Evolutionary conservation across 2,329 filamentous ascomycete species (phyloP), one percentile per base, ranked within the genome.

Genomic region (Aspergillus jensenii): DNA sequence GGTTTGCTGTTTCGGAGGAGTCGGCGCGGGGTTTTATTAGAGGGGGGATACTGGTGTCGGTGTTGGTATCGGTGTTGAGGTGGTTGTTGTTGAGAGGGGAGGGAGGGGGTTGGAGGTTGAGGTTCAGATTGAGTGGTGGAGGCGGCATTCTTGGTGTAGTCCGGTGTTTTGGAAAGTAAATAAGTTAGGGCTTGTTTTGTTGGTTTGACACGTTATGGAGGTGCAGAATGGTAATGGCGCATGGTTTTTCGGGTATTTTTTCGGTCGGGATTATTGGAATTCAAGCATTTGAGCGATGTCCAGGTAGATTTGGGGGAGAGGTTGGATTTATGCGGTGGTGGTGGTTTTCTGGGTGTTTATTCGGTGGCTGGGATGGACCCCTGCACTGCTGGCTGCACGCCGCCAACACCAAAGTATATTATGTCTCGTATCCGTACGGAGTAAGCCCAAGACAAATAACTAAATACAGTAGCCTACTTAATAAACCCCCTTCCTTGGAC

Each of bases 61-160:
- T 41, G 27, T 37, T 7, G 21, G 2, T 43, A 15, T 37, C 41
- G 33, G 14, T 40, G 27, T 5, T 11, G 43, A 39, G 3, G 33
- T 2, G 5, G 21, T n/a, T 7, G 31, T 15, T 39, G 47, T 25
- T 2, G 23, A 25, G 23, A 2, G 25, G 25, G 3, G 25, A 39
- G 11, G 41, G 31, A 83, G 80, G 1, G 86, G 85, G 63, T 88
- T 86, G 59, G 84, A 76, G 63, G 76, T 48, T 43, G 40, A 41
- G 49, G n/a, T 43, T 47, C 41, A 23, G 54, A 14, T 51, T 40
- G 21, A 40, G 33, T 27, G 55, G 55, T 43, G 43, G 43, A 35
- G 50, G 55, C 35, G 35, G 45, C 27, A 31, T 46, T 31, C 9
- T 31, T 31, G 27, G 27, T 31, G 27, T 3, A 31, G 27, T 11